A percentile compares a stretch with the other conserved stretches of the same genome.
Evolutionary conservation across 2,329 filamentous ascomycete genomes (phyloP).

Genomic region (Ascosphaera apis): DNA sequence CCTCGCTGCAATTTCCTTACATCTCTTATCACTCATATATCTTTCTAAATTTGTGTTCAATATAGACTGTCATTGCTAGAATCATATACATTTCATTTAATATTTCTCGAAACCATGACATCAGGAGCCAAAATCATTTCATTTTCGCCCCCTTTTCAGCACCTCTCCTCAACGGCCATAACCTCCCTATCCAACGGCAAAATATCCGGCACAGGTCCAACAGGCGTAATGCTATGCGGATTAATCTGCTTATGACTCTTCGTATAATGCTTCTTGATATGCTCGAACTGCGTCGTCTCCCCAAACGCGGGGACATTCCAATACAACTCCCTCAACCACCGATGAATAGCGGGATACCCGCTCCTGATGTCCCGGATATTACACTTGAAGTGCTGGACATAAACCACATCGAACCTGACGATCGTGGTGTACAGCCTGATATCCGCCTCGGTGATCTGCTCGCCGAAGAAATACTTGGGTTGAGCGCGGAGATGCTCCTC

Average conservation of each 20-base stretch:
- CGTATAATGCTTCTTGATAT: conserved; percentile 69
- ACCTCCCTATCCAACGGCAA: conserved; percentile 61
- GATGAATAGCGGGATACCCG: conserved; percentile 60
- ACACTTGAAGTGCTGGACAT: conserved; percentile 64
- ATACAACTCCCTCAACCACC: conserved; percentile 64
- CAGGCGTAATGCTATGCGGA: conserved; percentile 48
- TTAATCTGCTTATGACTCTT: conserved; percentile 45
- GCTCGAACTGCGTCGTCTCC: conserved; percentile 72
- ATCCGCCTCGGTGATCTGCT: conserved; percentile 57
- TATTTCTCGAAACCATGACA: too few relatives aligned
- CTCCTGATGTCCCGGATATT: conserved; percentile 67
- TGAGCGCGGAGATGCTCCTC: conserved; percentile 49
- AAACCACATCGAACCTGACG: conserved; percentile 50
- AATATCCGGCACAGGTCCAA: conserved; percentile 68
- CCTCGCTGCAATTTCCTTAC: too few relatives aligned
- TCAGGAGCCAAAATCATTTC: too few relatives aligned
- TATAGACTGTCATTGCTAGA: neutral
- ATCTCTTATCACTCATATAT: neutral
- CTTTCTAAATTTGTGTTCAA: neutral
- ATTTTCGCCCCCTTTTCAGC: too few relatives aligned
- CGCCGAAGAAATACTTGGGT: conserved; percentile 51
- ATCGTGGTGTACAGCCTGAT: conserved; percentile 54
- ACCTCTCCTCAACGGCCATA: conserved; percentile 3
- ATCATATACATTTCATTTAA: neutral
- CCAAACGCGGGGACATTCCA: conserved; percentile 60